These are phyloP conservation scores for Berberis vulgaris DNA, from an alignment of 164 flowering plant species.

Conservation along the genomic window DNA sequence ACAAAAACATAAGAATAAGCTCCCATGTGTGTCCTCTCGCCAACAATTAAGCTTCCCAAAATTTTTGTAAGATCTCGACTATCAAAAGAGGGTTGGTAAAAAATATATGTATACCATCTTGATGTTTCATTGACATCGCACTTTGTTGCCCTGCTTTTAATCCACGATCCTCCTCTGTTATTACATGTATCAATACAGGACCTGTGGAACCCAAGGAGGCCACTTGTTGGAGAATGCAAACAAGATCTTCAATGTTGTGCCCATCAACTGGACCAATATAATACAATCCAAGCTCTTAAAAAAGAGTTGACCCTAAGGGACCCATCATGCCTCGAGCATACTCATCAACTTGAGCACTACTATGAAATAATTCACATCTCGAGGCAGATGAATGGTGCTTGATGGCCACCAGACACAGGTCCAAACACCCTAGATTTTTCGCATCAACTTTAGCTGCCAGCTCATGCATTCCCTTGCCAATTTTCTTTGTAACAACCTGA, in stretches of 20 bases:
- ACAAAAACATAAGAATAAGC: neutral
- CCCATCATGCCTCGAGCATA: conserved; percentile 94
- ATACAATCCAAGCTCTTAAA: conserved; percentile 92
- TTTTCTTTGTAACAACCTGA: conserved; percentile 74
- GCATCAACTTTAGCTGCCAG: conserved; percentile 92
- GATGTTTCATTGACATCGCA: conserved; percentile 15
- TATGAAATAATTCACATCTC: too few relatives aligned
- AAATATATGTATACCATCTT: conserved; percentile 7
- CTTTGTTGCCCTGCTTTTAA: conserved; percentile 20
- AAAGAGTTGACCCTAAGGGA: conserved; percentile 77
- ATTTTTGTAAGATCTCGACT: neutral
- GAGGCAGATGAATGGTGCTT: too few relatives aligned
- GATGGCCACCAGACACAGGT: too few relatives aligned
- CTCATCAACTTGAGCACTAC: too few relatives aligned
- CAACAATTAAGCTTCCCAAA: neutral
- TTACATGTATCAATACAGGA: conserved; percentile 82
- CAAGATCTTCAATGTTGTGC: conserved; percentile 81
- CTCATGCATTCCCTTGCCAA: conserved; percentile 79
- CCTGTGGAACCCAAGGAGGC: conserved; percentile 80
- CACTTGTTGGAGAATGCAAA: conserved; percentile 71
- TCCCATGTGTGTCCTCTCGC: neutral
- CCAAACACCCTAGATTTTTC: too few relatives aligned
- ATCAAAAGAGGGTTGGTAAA: neutral
- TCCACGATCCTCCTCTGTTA: conserved; percentile 49
- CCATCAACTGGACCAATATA: conserved; percentile 96